phyloP scores from a whole-genome alignment of 192 early-diverging fungal species.

The Obelidium mucronatum region DNA sequence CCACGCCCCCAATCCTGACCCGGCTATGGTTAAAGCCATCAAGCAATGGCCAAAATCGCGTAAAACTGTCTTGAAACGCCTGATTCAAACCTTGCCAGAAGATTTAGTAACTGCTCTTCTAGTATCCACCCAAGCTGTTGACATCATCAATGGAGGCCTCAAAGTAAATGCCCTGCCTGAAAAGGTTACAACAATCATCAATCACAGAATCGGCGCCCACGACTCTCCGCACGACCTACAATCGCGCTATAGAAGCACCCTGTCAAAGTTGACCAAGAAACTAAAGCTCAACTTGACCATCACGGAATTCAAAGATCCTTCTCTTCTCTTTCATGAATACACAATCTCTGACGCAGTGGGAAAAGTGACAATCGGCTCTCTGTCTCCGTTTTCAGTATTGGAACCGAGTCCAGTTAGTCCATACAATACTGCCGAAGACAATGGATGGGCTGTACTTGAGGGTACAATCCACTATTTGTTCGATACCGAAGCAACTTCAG shows the following conservation, averaged over 20 bases:
- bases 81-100: background rate
- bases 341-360: background rate
- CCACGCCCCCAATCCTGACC: conserved; percentile 32
- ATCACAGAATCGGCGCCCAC: conserved; percentile 47
- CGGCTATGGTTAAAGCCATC: conserved; percentile 30
- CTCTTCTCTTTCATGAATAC: background rate
- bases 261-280: conserved; percentile 12
- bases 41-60: conserved; percentile 16
- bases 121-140: conserved; percentile 51
- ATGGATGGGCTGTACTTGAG: conserved; percentile 36
- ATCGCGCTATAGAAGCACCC: conserved; percentile 2
- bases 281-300: background rate
- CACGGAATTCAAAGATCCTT: background rate
- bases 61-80: conserved; percentile 10
- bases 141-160: conserved; percentile 54
- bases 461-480: conserved; percentile 44
- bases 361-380: background rate
- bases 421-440: background rate
- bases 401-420: conserved; percentile 46
- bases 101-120: conserved; percentile 30
- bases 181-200: conserved; percentile 31
- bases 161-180: conserved; percentile 56
- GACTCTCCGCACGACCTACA: background rate
- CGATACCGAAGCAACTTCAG: background rate
- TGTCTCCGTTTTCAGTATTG: conserved; percentile 19